These are phyloP conservation scores for Metschnikowia noctiluminum DNA, from an alignment of 805 yeast genomes.

Conservation along the genomic window DNA sequence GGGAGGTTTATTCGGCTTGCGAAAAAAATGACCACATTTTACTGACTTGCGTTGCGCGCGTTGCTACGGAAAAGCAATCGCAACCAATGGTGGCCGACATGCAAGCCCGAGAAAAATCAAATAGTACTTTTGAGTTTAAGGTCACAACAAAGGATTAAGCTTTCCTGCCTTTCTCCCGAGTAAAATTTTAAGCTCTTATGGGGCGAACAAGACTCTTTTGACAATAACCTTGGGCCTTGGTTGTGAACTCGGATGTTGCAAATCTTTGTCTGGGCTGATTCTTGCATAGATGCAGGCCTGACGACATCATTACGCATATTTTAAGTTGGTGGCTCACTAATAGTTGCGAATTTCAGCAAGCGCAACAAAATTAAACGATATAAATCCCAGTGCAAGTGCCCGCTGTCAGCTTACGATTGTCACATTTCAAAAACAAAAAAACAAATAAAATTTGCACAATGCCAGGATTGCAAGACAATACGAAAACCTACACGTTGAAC, in stretches of 20 bases:
- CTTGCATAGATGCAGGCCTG: neutral
- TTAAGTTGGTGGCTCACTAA: neutral
- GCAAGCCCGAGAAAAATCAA: neutral
- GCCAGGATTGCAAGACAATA: conserved; percentile 13
- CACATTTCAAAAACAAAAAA: neutral
- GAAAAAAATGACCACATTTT: conserved; percentile 2
- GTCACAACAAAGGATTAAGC: too few relatives aligned
- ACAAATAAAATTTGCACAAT: neutral
- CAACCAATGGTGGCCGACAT: neutral
- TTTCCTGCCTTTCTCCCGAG: too few relatives aligned
- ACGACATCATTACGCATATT: neutral
- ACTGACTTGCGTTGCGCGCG: neutral
- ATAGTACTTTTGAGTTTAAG: neutral
- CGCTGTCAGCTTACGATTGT: too few relatives aligned
- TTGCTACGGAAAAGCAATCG: neutral
- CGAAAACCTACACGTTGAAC: conserved; percentile 11
- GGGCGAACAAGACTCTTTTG: too few relatives aligned
- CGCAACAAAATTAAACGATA: neutral
- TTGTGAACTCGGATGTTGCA: too few relatives aligned
- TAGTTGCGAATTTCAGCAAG: neutral
- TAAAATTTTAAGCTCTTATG: too few relatives aligned
- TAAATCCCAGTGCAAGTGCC: neutral
- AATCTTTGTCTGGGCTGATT: too few relatives aligned
- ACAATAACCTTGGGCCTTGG: too few relatives aligned
- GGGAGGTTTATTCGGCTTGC: conserved; percentile 8